Evolutionary conservation across 1,284 basidiomycete species (phyloP).

Genomic region (Malassezia sp.): DNA sequence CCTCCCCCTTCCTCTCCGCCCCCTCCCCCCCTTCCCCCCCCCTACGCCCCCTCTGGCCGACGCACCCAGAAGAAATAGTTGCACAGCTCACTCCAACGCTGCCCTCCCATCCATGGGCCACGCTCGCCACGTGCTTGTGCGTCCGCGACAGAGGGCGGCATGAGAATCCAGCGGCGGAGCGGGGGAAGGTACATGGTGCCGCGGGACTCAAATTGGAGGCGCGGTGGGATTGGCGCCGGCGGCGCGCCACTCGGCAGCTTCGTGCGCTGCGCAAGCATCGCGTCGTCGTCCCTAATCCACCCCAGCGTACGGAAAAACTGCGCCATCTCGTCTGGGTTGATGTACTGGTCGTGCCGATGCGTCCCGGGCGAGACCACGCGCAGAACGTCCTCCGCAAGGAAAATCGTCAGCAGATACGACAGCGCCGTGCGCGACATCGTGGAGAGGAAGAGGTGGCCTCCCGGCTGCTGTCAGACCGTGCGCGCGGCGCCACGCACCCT

Average conservation of each 20-base stretch:
- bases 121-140: constrained; percentile 6
- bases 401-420: constrained; percentile 76
- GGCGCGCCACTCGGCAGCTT: background rate
- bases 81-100: constrained; percentile 22
- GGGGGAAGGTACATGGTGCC: constrained; percentile 37
- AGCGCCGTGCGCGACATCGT: constrained; percentile 92
- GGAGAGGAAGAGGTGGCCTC: constrained; percentile 85
- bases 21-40: too few species aligned
- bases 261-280: background rate
- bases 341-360: constrained; percentile 79
- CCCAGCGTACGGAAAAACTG: constrained; percentile 62
- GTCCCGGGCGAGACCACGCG: constrained; percentile 77
- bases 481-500: too few species aligned
- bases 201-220: constrained; percentile 33
- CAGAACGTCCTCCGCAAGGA: constrained; percentile 70
- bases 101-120: background rate
- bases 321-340: constrained; percentile 78
- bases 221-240: constrained; percentile 14
- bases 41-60: constrained; percentile 22
- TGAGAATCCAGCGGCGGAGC: constrained; percentile 27
- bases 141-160: constrained; percentile 10
- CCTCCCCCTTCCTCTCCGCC: too few species aligned
- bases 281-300: constrained; percentile 26
- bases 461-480: too few species aligned
- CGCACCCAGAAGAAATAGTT: constrained; percentile 46